These are phyloP conservation scores for Amanita fuliginea DNA, from an alignment of 768 basidiomycete genomes.

Conservation along the genomic window DNA sequence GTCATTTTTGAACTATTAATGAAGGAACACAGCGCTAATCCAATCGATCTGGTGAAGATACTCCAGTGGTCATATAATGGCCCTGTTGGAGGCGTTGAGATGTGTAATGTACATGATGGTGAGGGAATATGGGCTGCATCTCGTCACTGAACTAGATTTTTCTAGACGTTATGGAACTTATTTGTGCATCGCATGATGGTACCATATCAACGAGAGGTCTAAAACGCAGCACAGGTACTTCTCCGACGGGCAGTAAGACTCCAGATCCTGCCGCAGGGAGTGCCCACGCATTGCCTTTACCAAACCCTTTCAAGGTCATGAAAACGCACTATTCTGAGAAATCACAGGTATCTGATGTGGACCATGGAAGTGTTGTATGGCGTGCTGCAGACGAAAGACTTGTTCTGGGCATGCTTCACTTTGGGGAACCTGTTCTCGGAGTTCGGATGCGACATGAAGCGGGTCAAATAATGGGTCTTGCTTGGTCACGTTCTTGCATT, in stretches of 20 bases:
- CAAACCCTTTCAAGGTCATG: slow-evolving; percentile 55
- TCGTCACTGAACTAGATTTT: slow-evolving; percentile 5
- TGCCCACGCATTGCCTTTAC: slow-evolving; percentile 28
- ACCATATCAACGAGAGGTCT: not conserved
- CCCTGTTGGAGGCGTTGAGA: slow-evolving; percentile 29
- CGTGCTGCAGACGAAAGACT: slow-evolving; percentile 18
- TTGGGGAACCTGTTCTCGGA: slow-evolving; percentile 16
- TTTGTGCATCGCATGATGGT: not conserved
- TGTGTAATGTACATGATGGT: slow-evolving; percentile 40
- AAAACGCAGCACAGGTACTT: not conserved
- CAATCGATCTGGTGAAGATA: slow-evolving; percentile 30
- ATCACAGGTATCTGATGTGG: slow-evolving; percentile 14
- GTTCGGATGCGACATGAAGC: slow-evolving; percentile 10
- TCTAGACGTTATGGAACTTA: not conserved
- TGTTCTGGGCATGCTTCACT: slow-evolving; percentile 22
- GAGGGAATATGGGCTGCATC: slow-evolving; percentile 8
- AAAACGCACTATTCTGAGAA: slow-evolving; percentile 39
- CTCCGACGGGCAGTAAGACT: slow-evolving; percentile 12
- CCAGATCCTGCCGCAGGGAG: slow-evolving; percentile 19
- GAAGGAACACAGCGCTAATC: slow-evolving; percentile 16
- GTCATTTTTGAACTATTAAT: slow-evolving; percentile 27
- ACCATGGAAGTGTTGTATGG: not conserved
- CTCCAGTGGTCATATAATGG: slow-evolving; percentile 49
- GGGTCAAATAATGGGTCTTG: slow-evolving; percentile 19
- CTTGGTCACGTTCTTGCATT: slow-evolving; percentile 36